Evolutionary conservation across 352 stramenopile genomes (phyloP).

Genomic region (Phytophthora colocasiae): DNA sequence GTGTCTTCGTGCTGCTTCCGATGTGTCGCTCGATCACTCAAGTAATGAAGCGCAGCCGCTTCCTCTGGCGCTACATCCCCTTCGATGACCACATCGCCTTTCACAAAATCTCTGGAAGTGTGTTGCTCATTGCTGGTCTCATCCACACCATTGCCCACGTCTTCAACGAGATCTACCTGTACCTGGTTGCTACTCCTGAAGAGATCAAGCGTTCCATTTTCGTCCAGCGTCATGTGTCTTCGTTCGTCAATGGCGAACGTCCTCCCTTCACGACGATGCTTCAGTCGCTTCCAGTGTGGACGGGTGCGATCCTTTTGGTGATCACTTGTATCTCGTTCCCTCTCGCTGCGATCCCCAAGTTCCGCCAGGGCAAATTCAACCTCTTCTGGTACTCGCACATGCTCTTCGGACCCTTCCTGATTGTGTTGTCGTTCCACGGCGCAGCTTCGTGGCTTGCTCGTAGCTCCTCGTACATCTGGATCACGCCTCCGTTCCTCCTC

Average conservation of each 20-base stretch:
- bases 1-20: slow-evolving; percentile 74
- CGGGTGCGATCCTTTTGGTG: slow-evolving; percentile 67
- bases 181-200: slow-evolving; percentile 67
- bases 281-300: slow-evolving; percentile 75
- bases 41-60: slow-evolving; percentile 69
- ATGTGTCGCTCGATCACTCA: slow-evolving; percentile 84
- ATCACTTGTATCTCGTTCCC: slow-evolving; percentile 79
- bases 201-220: slow-evolving; percentile 71
- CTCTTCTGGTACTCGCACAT: slow-evolving; percentile 88
- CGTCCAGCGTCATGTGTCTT: slow-evolving; percentile 54
- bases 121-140: slow-evolving; percentile 61
- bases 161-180: slow-evolving; percentile 76
- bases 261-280: slow-evolving; percentile 75
- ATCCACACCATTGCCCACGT: slow-evolving; percentile 74
- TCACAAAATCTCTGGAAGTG: slow-evolving; percentile 78
- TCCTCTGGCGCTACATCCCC: slow-evolving; percentile 79
- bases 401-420: slow-evolving; percentile 74
- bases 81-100: slow-evolving; percentile 85
- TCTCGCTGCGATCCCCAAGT: slow-evolving; percentile 72
- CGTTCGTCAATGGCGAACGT: slow-evolving; percentile 53
- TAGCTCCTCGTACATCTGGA: slow-evolving; percentile 69
- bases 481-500: slow-evolving; percentile 67
- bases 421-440: slow-evolving; percentile 72
- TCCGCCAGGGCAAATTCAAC: slow-evolving; percentile 81
- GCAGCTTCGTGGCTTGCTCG: slow-evolving; percentile 69